Percentiles rank a stretch among this genome's conserved stretches.
Conservation (phyloP, 148 eudicot genomes). For the Silene conica region DNA sequence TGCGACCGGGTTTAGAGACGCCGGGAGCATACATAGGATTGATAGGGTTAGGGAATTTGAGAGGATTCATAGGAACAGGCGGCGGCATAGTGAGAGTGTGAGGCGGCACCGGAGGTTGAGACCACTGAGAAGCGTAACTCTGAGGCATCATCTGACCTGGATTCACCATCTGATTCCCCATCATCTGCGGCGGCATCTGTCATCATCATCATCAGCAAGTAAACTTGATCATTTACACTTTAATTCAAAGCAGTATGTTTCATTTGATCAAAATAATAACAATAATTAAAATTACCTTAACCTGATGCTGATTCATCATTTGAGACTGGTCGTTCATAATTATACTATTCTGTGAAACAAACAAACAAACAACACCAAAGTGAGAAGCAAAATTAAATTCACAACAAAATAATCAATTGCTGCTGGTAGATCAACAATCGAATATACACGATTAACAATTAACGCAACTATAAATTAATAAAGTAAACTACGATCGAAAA, state of each 20-base stretch:
- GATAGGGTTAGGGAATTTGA: constrained; percentile 45
- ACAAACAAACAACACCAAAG: constrained; percentile 15
- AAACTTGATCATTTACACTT: neutral
- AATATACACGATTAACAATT: neutral
- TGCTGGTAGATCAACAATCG: neutral
- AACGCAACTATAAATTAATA: too few relatives aligned
- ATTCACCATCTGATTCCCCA: neutral
- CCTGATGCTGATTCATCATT: constrained; percentile 3
- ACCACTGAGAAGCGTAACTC: constrained; percentile 54
- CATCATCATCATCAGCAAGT: too few relatives aligned
- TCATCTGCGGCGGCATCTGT: neutral
- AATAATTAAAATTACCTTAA: neutral
- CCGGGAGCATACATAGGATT: constrained; percentile 36
- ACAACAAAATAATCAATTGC: neutral
- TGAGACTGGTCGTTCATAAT: constrained; percentile 2
- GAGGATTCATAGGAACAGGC: constrained; percentile 25
- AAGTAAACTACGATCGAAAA: too few relatives aligned
- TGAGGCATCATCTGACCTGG: constrained; percentile 1
- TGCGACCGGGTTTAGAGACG: constrained; percentile 34
- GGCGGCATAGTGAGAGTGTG: neutral
- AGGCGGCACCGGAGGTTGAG: constrained; percentile 28
- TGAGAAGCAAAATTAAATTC: neutral
- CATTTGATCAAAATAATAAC: neutral
- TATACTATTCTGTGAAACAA: neutral
- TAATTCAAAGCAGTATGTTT: neutral